These are phyloP conservation scores for Sanghuangporus weigelae DNA, from an alignment of 1,284 basidiomycete species.

Conservation along the genomic window DNA sequence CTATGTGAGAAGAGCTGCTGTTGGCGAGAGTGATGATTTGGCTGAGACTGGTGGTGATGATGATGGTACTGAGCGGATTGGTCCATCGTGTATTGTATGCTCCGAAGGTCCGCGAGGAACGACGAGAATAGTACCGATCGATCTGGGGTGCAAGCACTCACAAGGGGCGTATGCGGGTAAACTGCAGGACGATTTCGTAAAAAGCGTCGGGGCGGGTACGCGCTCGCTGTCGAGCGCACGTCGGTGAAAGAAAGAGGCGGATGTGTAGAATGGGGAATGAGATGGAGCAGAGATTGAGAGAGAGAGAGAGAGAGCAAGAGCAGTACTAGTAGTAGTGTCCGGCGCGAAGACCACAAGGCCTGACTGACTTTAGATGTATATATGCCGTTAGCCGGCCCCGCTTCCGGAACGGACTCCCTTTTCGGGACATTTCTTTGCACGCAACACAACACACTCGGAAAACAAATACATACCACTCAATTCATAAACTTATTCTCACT, in stretches of 20 bases:
- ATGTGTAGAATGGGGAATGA: neutral
- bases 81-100: constrained; percentile 21
- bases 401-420: neutral
- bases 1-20: constrained; percentile 28
- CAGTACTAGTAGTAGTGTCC: neutral
- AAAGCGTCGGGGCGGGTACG: constrained; percentile 31
- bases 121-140: constrained; percentile 11
- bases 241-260: neutral
- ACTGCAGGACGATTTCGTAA: constrained; percentile 30
- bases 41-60: constrained; percentile 24
- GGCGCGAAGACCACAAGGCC: neutral
- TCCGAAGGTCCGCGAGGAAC: neutral
- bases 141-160: constrained; percentile 37
- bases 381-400: neutral
- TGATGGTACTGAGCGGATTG: constrained; percentile 23
- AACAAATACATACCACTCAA: too few relatives aligned
- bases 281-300: neutral
- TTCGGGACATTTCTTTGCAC: too few relatives aligned
- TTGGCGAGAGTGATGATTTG: constrained; percentile 24
- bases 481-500: too few relatives aligned
- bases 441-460: neutral
- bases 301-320: neutral
- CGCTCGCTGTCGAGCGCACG: neutral
- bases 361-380: neutral
- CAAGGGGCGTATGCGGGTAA: constrained; percentile 29